Base-by-base conservation (phyloP, 164 flowering plant genomes). In the Piper longum region DNA sequence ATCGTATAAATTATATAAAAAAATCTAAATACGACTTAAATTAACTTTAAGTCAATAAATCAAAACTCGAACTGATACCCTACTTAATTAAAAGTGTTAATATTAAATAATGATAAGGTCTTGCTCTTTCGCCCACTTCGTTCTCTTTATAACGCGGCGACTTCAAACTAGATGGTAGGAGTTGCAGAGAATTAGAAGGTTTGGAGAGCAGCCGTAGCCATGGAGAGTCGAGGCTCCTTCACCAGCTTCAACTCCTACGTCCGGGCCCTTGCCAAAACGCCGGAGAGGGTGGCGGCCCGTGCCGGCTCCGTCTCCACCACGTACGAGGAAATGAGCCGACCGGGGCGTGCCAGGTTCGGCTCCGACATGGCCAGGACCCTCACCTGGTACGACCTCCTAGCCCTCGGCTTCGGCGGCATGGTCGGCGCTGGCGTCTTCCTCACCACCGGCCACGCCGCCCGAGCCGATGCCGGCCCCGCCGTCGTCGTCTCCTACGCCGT, bases 321-420 rank as follows among this genome's bases (percentile, higher is more conserved):
- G 4, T 77, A 36, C 60, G 93, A 87, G n/a, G 93, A 87, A 63
- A 68, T 81, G 77, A 84, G 76, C 74, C 78, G 78, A 39, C 36
- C 36, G 36, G 75, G 74, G 65, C 69, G 81, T 4, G 74, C 84
- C 63, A 73, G 84, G 43, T 88, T 91, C 59, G 97, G 95, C 0
- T 52, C 80, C 17, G 69, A 72, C 69, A 78, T 91, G 85, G 81
- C 66, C 54, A 75, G 71, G 58, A 78, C 70, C 6, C 81, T 91
- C 18, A 74, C 83, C 12, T 88, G 97, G 95, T 79, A 68, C 73
- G 97, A 91, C 70, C 84, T 91, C 45, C 68, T 88, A 60, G 84
- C 85, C 0, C 62, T 91, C 39, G 97, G 95, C 41, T 60, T 91
- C 68, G 97, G 97, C 4, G 1, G 88, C 36, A 26, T 26, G 36